Conservation (phyloP, 2,329 filamentous ascomycete species). For the Apiospora arundinis region DNA sequence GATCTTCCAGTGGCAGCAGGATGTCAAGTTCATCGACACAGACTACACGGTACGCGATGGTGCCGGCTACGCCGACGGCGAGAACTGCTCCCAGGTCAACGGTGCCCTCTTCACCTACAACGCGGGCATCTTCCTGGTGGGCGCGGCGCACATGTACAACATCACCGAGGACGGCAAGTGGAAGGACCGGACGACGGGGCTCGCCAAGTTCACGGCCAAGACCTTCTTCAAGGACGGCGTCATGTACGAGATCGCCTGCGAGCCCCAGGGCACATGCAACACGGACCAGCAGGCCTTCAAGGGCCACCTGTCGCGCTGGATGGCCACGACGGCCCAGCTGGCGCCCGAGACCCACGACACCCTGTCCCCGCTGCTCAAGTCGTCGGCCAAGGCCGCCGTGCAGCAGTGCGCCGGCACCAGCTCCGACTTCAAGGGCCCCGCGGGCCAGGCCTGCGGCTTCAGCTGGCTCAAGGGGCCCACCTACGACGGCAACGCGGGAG, state of each 20-base stretch:
- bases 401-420: slow-evolving; percentile 34
- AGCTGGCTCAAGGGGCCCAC: slow-evolving; percentile 52
- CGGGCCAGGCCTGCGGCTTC: slow-evolving; percentile 56
- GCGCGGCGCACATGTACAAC: slow-evolving; percentile 47
- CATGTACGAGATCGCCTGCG: slow-evolving; percentile 59
- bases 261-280: slow-evolving; percentile 45
- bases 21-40: slow-evolving; percentile 61
- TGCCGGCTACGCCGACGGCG: slow-evolving; percentile 45
- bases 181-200: slow-evolving; percentile 51
- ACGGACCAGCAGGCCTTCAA: slow-evolving; percentile 47
- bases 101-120: slow-evolving; percentile 40
- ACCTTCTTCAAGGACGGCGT: slow-evolving; percentile 55
- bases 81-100: slow-evolving; percentile 38
- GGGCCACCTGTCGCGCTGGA: slow-evolving; percentile 54
- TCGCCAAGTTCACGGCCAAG: slow-evolving; percentile 46
- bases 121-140: slow-evolving; percentile 41
- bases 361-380: slow-evolving; percentile 34
- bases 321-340: slow-evolving; percentile 47
- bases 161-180: slow-evolving; percentile 49
- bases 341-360: slow-evolving; percentile 34
- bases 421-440: slow-evolving; percentile 31
- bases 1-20: slow-evolving; percentile 70
- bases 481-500: slow-evolving; percentile 57
- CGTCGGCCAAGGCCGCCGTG: slow-evolving; percentile 47
- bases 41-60: slow-evolving; percentile 66